These are phyloP conservation scores for Brassica hybrid DNA, from an alignment of 441 rosid species.

Conservation along the genomic window DNA sequence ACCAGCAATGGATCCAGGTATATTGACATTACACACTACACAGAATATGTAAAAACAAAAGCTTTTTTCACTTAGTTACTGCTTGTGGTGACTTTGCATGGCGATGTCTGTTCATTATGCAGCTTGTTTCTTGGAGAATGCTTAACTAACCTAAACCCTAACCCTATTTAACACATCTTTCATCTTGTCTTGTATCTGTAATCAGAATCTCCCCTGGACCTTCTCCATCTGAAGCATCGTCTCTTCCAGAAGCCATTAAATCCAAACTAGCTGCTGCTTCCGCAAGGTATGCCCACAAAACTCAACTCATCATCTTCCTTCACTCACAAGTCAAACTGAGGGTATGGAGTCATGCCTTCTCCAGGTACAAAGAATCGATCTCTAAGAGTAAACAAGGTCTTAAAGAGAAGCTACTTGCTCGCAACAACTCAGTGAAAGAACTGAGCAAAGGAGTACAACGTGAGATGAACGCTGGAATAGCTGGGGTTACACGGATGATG, in stretches of 20 bases:
- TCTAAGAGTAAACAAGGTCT: conserved; percentile 77
- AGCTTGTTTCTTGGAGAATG: no score
- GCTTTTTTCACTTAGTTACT: conserved; percentile 4
- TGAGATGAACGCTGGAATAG: conserved; percentile 86
- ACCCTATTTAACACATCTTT: neutral
- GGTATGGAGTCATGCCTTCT: conserved; percentile 14
- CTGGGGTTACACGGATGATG: conserved; percentile 84
- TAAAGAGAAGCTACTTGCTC: conserved; percentile 84
- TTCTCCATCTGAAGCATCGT: conserved; percentile 49
- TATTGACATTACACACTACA: neutral
- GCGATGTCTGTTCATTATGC: no score
- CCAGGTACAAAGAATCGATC: conserved; percentile 83
- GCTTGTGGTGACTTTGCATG: neutral
- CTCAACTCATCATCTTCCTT: conserved; percentile 9
- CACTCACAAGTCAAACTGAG: conserved; percentile 9
- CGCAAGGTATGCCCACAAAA: conserved; percentile 55
- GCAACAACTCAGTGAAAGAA: conserved; percentile 81
- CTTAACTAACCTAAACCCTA: conserved; percentile 24
- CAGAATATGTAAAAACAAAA: no score
- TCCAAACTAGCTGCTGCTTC: conserved; percentile 77
- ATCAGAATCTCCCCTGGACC: conserved; percentile 48
- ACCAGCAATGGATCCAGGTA: conserved; percentile 59
- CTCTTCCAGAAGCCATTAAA: conserved; percentile 79
- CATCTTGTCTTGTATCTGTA: conserved; percentile 21
- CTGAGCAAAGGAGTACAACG: conserved; percentile 89